Conservation (phyloP, 352 stramenopile genomes). For the Pelagophyceae sp. region DNA sequence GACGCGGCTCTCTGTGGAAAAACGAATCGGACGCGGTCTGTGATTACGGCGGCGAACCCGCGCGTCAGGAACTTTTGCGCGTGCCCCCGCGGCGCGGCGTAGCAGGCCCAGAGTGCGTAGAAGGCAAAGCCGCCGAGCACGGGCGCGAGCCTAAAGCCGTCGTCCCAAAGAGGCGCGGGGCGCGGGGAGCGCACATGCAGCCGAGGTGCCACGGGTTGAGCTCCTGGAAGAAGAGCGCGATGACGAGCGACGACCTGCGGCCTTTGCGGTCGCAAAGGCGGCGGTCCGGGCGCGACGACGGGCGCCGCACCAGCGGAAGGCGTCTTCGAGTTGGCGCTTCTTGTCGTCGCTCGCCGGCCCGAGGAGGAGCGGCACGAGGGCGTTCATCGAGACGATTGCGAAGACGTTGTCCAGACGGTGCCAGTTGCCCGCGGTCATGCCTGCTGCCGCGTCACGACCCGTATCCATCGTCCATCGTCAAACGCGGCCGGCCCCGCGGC, state of each 20-base stretch:
- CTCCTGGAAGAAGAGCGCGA: neutral
- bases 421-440: neutral
- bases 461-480: too few relatives aligned
- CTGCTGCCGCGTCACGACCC: neutral
- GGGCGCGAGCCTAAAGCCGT: too few relatives aligned
- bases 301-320: neutral
- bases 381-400: neutral
- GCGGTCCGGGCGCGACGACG: neutral
- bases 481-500: too few relatives aligned
- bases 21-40: too few relatives aligned
- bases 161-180: too few relatives aligned
- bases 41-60: too few relatives aligned
- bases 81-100: too few relatives aligned
- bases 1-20: too few relatives aligned
- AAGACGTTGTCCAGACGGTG: neutral
- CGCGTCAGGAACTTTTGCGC: too few relatives aligned
- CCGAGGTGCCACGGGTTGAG: neutral
- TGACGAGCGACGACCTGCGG: neutral
- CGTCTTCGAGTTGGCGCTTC: neutral
- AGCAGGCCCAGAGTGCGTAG: too few relatives aligned
- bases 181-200: neutral
- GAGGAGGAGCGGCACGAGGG: neutral
- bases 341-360: neutral
- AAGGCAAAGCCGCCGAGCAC: too few relatives aligned
- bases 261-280: neutral